Base-by-base conservation (phyloP, 2,329 filamentous ascomycete genomes). In the Capronia americana region DNA sequence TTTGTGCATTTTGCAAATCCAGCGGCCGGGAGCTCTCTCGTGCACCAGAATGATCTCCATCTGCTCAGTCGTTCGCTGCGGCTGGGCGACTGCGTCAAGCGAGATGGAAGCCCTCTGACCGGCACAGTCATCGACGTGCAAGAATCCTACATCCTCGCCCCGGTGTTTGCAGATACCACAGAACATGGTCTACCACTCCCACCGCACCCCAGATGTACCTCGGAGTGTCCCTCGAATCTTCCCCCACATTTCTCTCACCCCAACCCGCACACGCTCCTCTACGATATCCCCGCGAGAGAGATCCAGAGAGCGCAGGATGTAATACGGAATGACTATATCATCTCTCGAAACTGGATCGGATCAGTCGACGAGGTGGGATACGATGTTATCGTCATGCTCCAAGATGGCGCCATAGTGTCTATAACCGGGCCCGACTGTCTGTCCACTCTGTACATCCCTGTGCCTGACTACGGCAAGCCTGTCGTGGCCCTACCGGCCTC, bases 261-360 rank as follows among this genome's bases (percentile, higher is more conserved):
- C 32, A 69, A 53, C 63, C 77, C 59, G 63, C 70, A 62, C 56
- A 61, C 30, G 71, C 72, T 79, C 3, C 73, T 84, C 53, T 75
- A 76, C 7, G 72, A 78, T 58, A 75, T 85, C 2, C 78, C 81
- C 3, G 75, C 79, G 3, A 75, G 78, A 58, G 84, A 86, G 65
- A 74, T 86, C 6, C 74, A 76, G 63, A 77, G 78, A 62, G 78
- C 80, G 12, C 78, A 82, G 66, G 76, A 83, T 56, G 82, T 81
- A 67, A 73, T 77, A 5, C 81, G 83, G 66, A 84, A 84, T 4
- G 83, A 85, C 60, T 77, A 84, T 34, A 78, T 88, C 24, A 77
- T 87, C 12, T 85, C 84, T 72, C 77, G 82, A 20, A 80, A 85
- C 69, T 88, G 86, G 83, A 73, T 88, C 3, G 87, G 87, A 1